Evolutionary conservation across 2,329 filamentous ascomycete genomes (phyloP).

Genomic region (Aureobasidium vineae): DNA sequence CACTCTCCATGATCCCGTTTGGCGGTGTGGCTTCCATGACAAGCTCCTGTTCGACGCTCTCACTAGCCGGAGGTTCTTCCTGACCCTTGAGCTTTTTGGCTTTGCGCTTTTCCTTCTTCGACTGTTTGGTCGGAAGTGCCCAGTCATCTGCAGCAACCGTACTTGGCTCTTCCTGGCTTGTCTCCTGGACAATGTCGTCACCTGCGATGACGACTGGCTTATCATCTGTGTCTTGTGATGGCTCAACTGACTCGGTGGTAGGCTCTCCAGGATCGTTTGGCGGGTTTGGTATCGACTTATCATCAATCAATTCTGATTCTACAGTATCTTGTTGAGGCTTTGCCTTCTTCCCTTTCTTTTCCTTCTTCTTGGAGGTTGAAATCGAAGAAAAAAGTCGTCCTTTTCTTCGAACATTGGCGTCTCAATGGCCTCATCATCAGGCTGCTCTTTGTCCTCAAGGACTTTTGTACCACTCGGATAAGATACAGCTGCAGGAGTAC

Average conservation of each 20-base stretch:
- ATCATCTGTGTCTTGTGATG: neutral
- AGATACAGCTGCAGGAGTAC: neutral
- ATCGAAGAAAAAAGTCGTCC: neutral
- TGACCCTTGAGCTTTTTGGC: conserved; percentile 10
- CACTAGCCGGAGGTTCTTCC: neutral
- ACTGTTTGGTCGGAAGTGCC: neutral
- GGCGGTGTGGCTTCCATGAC: neutral
- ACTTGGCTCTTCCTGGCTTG: neutral
- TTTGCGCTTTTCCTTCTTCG: conserved; percentile 28
- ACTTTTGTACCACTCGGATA: neutral
- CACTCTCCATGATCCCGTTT: neutral
- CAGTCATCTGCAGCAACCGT: neutral
- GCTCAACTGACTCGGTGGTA: neutral
- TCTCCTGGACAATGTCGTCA: neutral
- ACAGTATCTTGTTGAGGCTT: neutral
- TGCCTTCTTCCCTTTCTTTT: conserved; percentile 23
- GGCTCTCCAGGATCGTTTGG: neutral
- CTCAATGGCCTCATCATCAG: neutral
- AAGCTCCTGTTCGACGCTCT: neutral
- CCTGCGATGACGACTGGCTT: neutral
- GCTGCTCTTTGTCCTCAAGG: neutral
- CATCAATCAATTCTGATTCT: neutral
- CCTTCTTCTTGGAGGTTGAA: conserved; percentile 29
- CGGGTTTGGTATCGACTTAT: neutral
- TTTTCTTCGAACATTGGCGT: neutral